Percentiles rank a stretch among this genome's conserved stretches.
Conservation (phyloP, 345 rosid species). For the Salix udensis region DNA sequence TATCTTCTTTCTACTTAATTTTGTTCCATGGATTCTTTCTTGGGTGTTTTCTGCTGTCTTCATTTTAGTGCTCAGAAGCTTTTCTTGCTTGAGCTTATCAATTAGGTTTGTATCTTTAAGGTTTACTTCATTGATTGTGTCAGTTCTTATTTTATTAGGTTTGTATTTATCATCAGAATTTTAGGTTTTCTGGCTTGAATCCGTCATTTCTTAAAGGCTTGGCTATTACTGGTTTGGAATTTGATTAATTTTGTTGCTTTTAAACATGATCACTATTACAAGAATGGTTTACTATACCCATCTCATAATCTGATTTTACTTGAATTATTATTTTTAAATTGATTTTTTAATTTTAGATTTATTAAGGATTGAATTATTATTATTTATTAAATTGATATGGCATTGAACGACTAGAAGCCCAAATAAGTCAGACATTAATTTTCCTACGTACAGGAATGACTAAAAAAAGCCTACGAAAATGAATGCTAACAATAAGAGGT, state of each 20-base stretch:
- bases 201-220: not conserved
- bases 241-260: not conserved
- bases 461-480: too few species aligned
- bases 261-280: not conserved
- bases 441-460: too few species aligned
- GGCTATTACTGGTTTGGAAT: not conserved
- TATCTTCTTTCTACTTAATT: not conserved
- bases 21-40: not conserved
- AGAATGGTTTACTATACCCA: too few species aligned
- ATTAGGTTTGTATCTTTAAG: not conserved
- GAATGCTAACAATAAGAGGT: too few species aligned
- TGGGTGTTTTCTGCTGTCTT: not conserved
- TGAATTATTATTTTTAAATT: too few species aligned
- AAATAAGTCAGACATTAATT: too few species aligned
- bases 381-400: too few species aligned
- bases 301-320: too few species aligned
- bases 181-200: not conserved
- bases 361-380: too few species aligned
- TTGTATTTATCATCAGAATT: not conserved
- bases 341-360: too few species aligned
- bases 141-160: not conserved
- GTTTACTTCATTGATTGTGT: too few species aligned
- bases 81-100: not conserved
- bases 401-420: too few species aligned
- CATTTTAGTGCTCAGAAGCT: not conserved